A percentile compares a stretch with the other conserved stretches of the same genome.
Evolutionary conservation across 2,329 filamentous ascomycete genomes (phyloP).

Genomic region (Raffaelea deltoideospora): DNA sequence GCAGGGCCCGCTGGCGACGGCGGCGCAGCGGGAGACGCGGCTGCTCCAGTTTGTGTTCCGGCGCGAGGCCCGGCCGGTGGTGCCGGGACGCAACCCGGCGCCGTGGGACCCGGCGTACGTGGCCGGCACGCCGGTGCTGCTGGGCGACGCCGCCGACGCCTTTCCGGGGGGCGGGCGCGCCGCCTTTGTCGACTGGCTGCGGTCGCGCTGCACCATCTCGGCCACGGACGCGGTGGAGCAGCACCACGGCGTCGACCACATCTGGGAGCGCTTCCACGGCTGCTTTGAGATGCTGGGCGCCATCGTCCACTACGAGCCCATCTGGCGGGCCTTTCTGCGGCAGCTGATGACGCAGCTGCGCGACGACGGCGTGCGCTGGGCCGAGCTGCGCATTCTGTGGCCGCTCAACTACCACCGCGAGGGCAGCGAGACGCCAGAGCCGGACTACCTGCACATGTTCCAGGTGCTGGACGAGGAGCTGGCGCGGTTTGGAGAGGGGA

Average conservation of each 20-base stretch:
- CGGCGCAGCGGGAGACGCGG: conserved; percentile 36
- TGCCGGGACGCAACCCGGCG: conserved; percentile 13
- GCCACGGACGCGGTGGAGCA: conserved; percentile 60
- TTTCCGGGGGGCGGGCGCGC: conserved; percentile 58
- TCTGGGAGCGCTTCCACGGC: conserved; percentile 68
- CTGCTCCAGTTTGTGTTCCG: conserved; percentile 41
- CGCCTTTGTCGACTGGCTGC: conserved; percentile 68
- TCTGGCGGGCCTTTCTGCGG: conserved; percentile 63
- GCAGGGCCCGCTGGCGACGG: conserved; percentile 39
- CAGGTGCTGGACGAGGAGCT: conserved; percentile 64
- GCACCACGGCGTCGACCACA: conserved; percentile 66
- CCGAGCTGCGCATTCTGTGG: conserved; percentile 66
- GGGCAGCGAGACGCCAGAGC: conserved; percentile 48
- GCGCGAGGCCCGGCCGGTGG: conserved; percentile 24
- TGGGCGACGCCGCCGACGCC: conserved; percentile 48
- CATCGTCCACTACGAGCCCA: conserved; percentile 79
- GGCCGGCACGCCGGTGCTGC: conserved; percentile 39
- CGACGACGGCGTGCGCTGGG: conserved; percentile 74
- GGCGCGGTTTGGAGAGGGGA: conserved; percentile 54
- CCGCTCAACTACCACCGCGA: conserved; percentile 52
- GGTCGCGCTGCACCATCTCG: conserved; percentile 55
- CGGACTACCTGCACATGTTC: conserved; percentile 56
- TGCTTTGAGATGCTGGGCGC: conserved; percentile 61
- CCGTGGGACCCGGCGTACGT: conserved; percentile 51
- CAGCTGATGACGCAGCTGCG: conserved; percentile 55